Evolutionary conservation across 768 basidiomycete species (phyloP), one percentile per base, ranked within the genome.

Genomic region (Xerocomus potaroensis): DNA sequence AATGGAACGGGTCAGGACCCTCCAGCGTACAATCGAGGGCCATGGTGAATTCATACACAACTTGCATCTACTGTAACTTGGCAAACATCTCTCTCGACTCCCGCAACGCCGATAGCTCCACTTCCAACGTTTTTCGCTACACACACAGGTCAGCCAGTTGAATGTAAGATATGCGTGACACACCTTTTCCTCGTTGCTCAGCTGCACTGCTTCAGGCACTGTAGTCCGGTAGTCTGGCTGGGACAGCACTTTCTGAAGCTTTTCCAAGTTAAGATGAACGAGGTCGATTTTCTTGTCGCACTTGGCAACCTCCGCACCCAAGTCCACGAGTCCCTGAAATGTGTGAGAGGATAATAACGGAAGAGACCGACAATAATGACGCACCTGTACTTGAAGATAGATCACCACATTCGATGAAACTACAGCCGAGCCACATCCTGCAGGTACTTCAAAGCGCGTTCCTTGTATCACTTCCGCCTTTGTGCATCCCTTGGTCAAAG

Each of bases 221-320:
- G 85, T 87, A 23, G 75, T 75, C 58, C 79, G 78, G 63, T 97
- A 96, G 58, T 89, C 86, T 1, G 83, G 70, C 53, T 87, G 83
- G 3, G 77, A 72, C 51, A 84, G 78, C 15, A 81, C 63, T 66
- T 92, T 94, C 49, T 70, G 55, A 30, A 95, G 70, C 72, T 96
- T 97, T 44, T 84, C 80, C 34, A 87, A 69, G 54, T 80, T 84
- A 41, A 87, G 52, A 43, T 75, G 72, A 2, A 30, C 83, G 9
- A 92, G 69, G 31, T 84, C 79, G 3, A 89, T 76, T 68, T 94
- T 96, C 79, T 96, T 97, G 61, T 91, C 81, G 50, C 85, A 83
- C 67, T 94, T 97, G 32, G 78, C 72, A 36, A 96, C 87, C 68
- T 98, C 95, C 2, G 78, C 80, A 37, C 91, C 84, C 6, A 95